phyloP scores from a whole-genome alignment of 2,329 filamentous ascomycete species.

The Phialophora verrucosa region DNA sequence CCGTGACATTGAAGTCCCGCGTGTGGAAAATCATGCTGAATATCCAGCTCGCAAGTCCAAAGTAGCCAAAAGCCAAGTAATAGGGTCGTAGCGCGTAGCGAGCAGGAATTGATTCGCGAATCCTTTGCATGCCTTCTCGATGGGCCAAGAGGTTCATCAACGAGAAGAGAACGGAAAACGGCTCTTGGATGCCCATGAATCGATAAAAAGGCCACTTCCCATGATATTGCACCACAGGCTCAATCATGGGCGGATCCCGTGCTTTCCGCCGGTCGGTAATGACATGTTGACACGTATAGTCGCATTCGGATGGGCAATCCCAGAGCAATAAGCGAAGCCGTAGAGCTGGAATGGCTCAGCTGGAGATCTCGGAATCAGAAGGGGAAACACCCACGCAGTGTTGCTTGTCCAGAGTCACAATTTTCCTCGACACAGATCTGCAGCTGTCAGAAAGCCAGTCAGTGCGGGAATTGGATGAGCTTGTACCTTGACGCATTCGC shows the following conservation, averaged over 20 bases:
- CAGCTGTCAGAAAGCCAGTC: slow-evolving; percentile 19
- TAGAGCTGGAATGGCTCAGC: slow-evolving; percentile 64
- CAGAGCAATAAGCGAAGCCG: slow-evolving; percentile 87
- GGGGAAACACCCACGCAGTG: slow-evolving; percentile 68
- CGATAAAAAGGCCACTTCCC: slow-evolving; percentile 98
- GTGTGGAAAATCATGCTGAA: slow-evolving; percentile 93
- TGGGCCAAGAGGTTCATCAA: slow-evolving; percentile 90
- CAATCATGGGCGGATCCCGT: slow-evolving; percentile 66
- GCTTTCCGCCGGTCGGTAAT: slow-evolving; percentile 74
- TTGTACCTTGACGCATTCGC: slow-evolving; percentile 79
- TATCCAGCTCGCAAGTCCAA: slow-evolving; percentile 82
- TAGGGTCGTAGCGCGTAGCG: slow-evolving; percentile 78
- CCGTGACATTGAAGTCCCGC: slow-evolving; percentile 81
- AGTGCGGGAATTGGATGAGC: neutral
- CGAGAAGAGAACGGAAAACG: slow-evolving; percentile 90
- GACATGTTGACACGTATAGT: slow-evolving; percentile 97
- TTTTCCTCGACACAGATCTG: slow-evolving; percentile 83
- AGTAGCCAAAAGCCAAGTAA: slow-evolving; percentile 79
- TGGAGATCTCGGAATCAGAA: slow-evolving; percentile 30
- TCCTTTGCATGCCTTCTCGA: slow-evolving; percentile 72
- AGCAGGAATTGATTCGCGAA: slow-evolving; percentile 72
- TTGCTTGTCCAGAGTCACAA: slow-evolving; percentile 69
- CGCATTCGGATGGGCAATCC: slow-evolving; percentile 92
- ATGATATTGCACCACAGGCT: slow-evolving; percentile 86
- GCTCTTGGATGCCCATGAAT: slow-evolving; percentile 91